Evolutionary conservation across 768 basidiomycete species (phyloP).

Genomic region (Termitomyces sp.): DNA sequence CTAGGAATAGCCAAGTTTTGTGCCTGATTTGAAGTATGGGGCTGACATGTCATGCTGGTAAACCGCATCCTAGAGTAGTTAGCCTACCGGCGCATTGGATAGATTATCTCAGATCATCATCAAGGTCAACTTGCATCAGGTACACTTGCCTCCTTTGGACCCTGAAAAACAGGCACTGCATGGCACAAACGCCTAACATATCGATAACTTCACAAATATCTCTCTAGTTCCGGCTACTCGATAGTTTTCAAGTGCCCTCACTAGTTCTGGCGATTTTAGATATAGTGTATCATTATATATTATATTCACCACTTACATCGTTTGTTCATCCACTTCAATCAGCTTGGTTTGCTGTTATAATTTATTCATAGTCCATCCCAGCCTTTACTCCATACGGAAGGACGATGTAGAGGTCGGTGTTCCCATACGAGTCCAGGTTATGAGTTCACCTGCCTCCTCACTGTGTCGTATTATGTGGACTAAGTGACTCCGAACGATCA

Average conservation of each 20-base stretch:
- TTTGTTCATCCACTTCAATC: not conserved
- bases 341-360: not conserved
- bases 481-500: no score
- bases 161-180: not conserved
- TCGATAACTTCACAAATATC: not conserved
- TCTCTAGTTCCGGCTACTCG: not conserved
- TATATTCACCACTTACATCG: not conserved
- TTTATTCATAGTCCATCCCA: not conserved
- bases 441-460: no score
- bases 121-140: conserved; percentile 5
- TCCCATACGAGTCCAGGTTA: no score
- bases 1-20: conserved; percentile 15
- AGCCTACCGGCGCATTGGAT: conserved; percentile 10
- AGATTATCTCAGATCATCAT: conserved; percentile 16
- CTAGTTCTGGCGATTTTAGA: not conserved
- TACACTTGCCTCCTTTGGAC: conserved; percentile 1
- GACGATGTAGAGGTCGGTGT: no score
- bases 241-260: no score
- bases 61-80: conserved; percentile 15
- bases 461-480: no score
- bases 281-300: not conserved
- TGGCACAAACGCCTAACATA: not conserved
- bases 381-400: not conserved
- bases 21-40: conserved; percentile 14
- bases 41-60: conserved; percentile 3